These are phyloP conservation scores for Pseudonitzschia delicatissima DNA, from an alignment of 108 stramenopile species.

Conservation along the genomic window DNA sequence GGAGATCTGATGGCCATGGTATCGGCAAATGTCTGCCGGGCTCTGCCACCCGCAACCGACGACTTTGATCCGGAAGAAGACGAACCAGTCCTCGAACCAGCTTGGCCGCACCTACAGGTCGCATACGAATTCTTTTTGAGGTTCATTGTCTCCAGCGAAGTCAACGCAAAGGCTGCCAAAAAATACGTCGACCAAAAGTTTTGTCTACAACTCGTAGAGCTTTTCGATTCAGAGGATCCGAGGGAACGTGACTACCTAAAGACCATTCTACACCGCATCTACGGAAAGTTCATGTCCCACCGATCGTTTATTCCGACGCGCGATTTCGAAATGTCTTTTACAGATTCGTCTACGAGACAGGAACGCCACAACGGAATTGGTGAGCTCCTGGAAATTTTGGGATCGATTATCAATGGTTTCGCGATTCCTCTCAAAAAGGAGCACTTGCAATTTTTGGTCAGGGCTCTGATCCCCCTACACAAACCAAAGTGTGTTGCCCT, in stretches of 20 bases:
- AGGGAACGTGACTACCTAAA: slow-evolving; percentile 99
- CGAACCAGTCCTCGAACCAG: slow-evolving; percentile 95
- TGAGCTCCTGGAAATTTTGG: slow-evolving; percentile 97
- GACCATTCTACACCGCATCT: slow-evolving; percentile 98
- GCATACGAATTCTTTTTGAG: slow-evolving; percentile 99
- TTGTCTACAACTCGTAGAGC: slow-evolving; percentile 93
- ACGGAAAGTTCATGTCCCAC: slow-evolving; percentile 99
- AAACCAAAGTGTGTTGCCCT: slow-evolving; percentile 95
- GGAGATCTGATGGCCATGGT: slow-evolving; percentile 88
- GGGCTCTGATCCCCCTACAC: slow-evolving; percentile 97
- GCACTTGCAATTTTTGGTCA: slow-evolving; percentile 94
- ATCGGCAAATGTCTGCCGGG: slow-evolving; percentile 94
- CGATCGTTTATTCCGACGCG: slow-evolving; percentile 96
- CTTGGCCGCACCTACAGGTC: slow-evolving; percentile 99
- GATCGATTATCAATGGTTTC: slow-evolving; percentile 98
- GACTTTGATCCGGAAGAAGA: slow-evolving; percentile 99
- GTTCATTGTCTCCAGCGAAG: slow-evolving; percentile 94
- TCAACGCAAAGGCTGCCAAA: slow-evolving; percentile 98
- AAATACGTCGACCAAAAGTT: slow-evolving; percentile 95
- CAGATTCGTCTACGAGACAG: slow-evolving; percentile 95
- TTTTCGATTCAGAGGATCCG: slow-evolving; percentile 99
- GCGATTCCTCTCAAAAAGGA: slow-evolving; percentile 97
- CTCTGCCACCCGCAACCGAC: slow-evolving; percentile 94
- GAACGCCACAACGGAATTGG: slow-evolving; percentile 98
- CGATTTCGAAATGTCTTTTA: slow-evolving; percentile 96